phyloP scores from a whole-genome alignment of 1,284 basidiomycete genomes.

The Apiotrichum porosum region DNA sequence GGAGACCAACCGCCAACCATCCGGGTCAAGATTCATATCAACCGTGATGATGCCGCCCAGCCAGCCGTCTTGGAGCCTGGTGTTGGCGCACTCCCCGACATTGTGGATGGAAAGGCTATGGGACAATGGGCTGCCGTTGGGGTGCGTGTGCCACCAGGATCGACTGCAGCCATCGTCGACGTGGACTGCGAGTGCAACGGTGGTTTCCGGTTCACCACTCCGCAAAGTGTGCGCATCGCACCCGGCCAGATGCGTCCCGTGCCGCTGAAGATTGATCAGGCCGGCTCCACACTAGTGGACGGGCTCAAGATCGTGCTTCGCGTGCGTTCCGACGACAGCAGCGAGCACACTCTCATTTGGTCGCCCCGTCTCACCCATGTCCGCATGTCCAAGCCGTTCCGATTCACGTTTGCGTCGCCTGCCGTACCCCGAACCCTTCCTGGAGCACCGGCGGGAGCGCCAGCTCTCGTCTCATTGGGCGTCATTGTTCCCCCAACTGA shows the following conservation, averaged over 20 bases:
- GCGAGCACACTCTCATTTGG: too few relatives aligned
- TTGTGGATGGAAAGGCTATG: constrained; percentile 33
- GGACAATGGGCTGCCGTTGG: constrained; percentile 29
- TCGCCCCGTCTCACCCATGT: too few relatives aligned
- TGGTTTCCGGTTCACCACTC: not conserved
- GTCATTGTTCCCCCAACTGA: constrained; percentile 29
- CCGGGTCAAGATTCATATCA: constrained; percentile 21
- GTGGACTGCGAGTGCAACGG: constrained; percentile 2
- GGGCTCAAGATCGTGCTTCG: too few relatives aligned
- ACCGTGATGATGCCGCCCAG: constrained; percentile 9
- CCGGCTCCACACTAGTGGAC: too few relatives aligned
- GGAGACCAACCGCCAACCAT: constrained; percentile 27
- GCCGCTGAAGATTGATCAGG: too few relatives aligned
- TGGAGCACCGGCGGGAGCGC: not conserved
- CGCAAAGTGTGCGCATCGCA: not conserved
- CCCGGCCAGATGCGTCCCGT: constrained; percentile 17
- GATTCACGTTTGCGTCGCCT: constrained; percentile 29
- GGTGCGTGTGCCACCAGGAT: constrained; percentile 12
- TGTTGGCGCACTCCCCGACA: constrained; percentile 23
- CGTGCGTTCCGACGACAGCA: too few relatives aligned
- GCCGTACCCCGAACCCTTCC: not conserved
- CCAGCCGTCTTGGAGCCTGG: constrained; percentile 1
- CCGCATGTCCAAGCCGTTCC: constrained; percentile 9
- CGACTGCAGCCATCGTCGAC: not conserved
- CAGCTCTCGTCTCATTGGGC: constrained; percentile 28